Base-by-base conservation (phyloP, 2,329 filamentous ascomycete genomes). In the Calonectria naviculata region DNA sequence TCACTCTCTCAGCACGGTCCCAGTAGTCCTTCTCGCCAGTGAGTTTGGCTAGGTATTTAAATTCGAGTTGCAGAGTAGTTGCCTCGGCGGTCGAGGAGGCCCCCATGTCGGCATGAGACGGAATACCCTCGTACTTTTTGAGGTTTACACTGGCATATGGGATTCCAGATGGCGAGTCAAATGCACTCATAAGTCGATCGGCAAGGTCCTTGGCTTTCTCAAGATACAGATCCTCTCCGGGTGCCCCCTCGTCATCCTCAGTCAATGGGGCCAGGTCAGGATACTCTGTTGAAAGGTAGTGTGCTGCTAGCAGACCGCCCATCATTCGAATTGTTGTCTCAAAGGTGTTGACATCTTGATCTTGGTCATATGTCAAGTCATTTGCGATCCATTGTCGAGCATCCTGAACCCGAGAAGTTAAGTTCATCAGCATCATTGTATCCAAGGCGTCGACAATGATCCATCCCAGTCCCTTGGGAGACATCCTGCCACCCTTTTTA, bases 301-400 rank as follows among this genome's bases (percentile, higher is more conserved):
- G 95, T 12, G 97, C 97, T 2, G 95, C 95, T 38, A 99, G 87
- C 47, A 99, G 87, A 13, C 97, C 97, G 19, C 97, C 97, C 61
- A 99, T 87, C 95, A 98, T 98, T 64, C 97, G 93, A 78, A 98
- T 98, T 0, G 96, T 98, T 9, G 96, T 98, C 85, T 99, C 97
- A 78, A 98, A 99, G 0, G 95, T 98, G 82, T 95, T 98, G 67
- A 99, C 96, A 81, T 98, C 95, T 81, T 98, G 95, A 78, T 98
- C 89, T 82, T 98, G 95, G 71, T 98, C 92, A 84, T 97, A 98
- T 13, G 92, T 92, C 73, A 98, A 84, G 9, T 92, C 92, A 5
- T 91, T 92, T 2, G 94, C 89, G 58, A 99, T 91, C 97, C 97
- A 99, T 80, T 97, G 90, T 67, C 96, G 89, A 31, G 97, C 96